phyloP scores from a whole-genome alignment of 805 yeast species.

The Ogataea trehaloabstinens region DNA sequence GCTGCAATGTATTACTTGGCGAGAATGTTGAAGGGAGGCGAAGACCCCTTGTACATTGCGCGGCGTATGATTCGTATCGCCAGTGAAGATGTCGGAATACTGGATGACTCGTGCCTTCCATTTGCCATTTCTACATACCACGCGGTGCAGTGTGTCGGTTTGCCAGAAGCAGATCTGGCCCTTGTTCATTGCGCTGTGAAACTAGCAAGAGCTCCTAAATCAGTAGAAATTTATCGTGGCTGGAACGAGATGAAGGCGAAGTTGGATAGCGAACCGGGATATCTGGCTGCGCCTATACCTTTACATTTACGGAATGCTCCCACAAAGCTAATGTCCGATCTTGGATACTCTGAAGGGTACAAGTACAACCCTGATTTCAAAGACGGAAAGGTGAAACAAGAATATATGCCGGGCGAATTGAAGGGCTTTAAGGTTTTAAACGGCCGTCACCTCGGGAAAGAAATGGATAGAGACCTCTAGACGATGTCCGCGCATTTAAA shows the following conservation, averaged over 20 bases:
- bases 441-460: slow-evolving; percentile 54
- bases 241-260: slow-evolving; percentile 64
- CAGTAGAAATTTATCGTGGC: slow-evolving; percentile 82
- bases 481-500: too few relatives aligned
- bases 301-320: slow-evolving; percentile 93
- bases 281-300: slow-evolving; percentile 66
- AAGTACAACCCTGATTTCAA: slow-evolving; percentile 83
- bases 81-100: slow-evolving; percentile 87
- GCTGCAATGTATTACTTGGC: slow-evolving; percentile 87
- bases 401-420: slow-evolving; percentile 68
- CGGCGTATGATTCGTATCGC: slow-evolving; percentile 94
- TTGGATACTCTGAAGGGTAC: slow-evolving; percentile 82
- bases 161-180: slow-evolving; percentile 91
- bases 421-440: slow-evolving; percentile 48
- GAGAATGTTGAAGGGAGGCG: slow-evolving; percentile 90
- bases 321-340: slow-evolving; percentile 80
- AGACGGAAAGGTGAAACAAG: slow-evolving; percentile 72
- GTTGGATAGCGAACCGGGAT: slow-evolving; percentile 54
- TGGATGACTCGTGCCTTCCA: slow-evolving; percentile 81
- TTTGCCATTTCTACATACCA: slow-evolving; percentile 84
- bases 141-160: slow-evolving; percentile 84
- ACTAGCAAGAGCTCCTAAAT: slow-evolving; percentile 79
- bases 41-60: slow-evolving; percentile 85
- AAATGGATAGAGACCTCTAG: slow-evolving; percentile 40
- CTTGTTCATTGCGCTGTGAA: slow-evolving; percentile 93